These are phyloP conservation scores for Luvunga scandens DNA, from an alignment of 345 rosid species.

Conservation along the genomic window DNA sequence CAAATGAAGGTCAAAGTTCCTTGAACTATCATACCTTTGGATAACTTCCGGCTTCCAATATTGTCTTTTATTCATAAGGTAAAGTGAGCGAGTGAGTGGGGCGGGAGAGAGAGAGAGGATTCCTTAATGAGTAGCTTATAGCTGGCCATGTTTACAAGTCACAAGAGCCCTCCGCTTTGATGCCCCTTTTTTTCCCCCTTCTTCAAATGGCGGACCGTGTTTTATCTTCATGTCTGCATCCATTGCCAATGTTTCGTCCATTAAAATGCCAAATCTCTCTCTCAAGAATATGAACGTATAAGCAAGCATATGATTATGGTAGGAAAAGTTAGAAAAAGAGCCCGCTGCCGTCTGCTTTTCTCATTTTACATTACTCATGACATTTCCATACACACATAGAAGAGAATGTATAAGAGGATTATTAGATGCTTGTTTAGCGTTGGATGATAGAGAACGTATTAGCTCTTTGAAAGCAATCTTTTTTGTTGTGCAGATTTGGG, in stretches of 20 bases:
- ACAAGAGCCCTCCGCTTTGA: not conserved
- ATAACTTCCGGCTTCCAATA: not conserved
- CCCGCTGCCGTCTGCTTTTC: not conserved
- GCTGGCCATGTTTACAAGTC: constrained; percentile 9
- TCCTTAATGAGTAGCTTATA: not conserved
- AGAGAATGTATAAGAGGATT: not conserved
- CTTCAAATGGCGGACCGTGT: not conserved
- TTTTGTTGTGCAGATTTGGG: not conserved
- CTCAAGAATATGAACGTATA: not conserved
- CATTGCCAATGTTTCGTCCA: constrained; percentile 7
- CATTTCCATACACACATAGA: not conserved
- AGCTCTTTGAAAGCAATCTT: not conserved
- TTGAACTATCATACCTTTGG: not conserved
- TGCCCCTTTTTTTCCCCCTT: not conserved
- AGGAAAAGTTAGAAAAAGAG: not conserved
- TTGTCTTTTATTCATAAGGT: not conserved
- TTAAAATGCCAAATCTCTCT: constrained; percentile 3
- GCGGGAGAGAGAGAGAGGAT: not conserved
- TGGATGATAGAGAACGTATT: not conserved
- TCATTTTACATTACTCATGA: not conserved
- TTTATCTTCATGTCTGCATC: constrained; percentile 5
- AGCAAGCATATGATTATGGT: not conserved
- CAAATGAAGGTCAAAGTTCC: not conserved
- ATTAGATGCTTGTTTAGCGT: not conserved
- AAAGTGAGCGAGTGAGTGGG: not conserved